Evolutionary conservation across 257 asterid genomes (phyloP).

Genomic region (Ophiorrhiza pumila): DNA sequence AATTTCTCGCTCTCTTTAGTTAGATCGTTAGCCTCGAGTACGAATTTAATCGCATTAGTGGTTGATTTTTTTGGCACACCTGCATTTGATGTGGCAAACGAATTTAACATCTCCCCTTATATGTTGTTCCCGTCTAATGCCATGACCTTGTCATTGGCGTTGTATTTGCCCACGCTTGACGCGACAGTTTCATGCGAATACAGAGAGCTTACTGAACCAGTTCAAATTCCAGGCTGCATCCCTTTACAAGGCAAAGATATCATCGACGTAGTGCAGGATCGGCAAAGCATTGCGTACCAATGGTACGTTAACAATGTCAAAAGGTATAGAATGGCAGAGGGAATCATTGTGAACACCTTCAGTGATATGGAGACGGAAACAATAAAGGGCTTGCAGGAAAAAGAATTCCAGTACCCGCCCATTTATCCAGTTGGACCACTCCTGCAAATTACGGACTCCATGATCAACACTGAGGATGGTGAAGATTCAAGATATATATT

Average conservation of each 20-base stretch:
- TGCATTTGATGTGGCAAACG: constrained; percentile 27
- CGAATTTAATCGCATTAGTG: constrained; percentile 17
- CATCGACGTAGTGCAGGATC: constrained; percentile 14
- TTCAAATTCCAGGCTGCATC: constrained; percentile 21
- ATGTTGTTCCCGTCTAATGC: constrained; percentile 23
- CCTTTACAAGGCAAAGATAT: constrained; percentile 25
- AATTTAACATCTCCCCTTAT: constrained; percentile 16
- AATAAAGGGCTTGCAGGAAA: constrained; percentile 4
- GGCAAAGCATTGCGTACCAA: constrained; percentile 19
- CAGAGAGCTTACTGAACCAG: constrained; percentile 2
- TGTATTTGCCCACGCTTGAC: constrained; percentile 23
- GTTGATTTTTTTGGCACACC: constrained; percentile 25
- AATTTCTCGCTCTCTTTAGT: constrained; percentile 15
- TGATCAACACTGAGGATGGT: too few relatives aligned
- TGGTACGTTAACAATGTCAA: constrained; percentile 20
- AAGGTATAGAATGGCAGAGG: constrained; percentile 24
- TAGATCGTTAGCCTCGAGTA: neutral
- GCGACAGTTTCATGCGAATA: neutral
- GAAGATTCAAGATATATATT: constrained; percentile 4
- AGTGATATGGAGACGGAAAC: constrained; percentile 21
- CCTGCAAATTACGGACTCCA: neutral
- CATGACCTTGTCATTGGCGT: constrained; percentile 14
- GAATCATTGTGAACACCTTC: constrained; percentile 29
- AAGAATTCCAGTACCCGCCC: neutral
- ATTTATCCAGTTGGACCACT: constrained; percentile 30